Conservation (phyloP, 2,329 filamentous ascomycete genomes). For the Trichoderma asperellum region DNA sequence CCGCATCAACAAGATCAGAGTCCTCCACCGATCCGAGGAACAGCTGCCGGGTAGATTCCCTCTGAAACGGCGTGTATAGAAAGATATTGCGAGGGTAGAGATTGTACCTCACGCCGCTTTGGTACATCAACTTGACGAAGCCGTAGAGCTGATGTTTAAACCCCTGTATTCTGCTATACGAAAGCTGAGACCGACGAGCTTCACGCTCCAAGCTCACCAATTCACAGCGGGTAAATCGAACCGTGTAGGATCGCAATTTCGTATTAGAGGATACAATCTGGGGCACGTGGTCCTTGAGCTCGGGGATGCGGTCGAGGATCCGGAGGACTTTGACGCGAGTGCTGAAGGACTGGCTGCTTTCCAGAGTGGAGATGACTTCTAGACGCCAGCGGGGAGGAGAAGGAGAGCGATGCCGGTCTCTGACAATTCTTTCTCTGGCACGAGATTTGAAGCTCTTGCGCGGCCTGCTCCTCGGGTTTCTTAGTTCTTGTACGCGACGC, state of each 20-base stretch:
- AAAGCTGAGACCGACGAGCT: neutral
- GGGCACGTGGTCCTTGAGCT: neutral
- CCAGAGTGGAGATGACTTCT: neutral
- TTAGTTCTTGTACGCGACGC: neutral
- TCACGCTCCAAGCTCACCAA: neutral
- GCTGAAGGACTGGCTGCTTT: neutral
- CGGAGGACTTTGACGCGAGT: neutral
- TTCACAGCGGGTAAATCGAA: neutral
- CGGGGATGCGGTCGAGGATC: neutral
- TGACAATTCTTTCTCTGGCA: neutral
- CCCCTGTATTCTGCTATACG: neutral
- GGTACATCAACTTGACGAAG: neutral
- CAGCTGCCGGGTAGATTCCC: neutral
- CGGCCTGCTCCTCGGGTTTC: neutral
- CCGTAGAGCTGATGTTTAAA: neutral
- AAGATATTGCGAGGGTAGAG: neutral
- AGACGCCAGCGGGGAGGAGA: neutral
- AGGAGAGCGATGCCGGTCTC: neutral
- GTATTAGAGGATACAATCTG: neutral
- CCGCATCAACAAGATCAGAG: neutral
- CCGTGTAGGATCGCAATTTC: neutral
- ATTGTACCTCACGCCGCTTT: neutral
- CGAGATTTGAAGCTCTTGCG: neutral
- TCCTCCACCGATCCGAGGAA: neutral
- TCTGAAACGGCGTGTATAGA: neutral